A percentile compares a stretch with the other conserved stretches of the same genome.
phyloP scores from a whole-genome alignment of 2,329 filamentous ascomycete genomes.

The Exophiala dermatitidis region DNA sequence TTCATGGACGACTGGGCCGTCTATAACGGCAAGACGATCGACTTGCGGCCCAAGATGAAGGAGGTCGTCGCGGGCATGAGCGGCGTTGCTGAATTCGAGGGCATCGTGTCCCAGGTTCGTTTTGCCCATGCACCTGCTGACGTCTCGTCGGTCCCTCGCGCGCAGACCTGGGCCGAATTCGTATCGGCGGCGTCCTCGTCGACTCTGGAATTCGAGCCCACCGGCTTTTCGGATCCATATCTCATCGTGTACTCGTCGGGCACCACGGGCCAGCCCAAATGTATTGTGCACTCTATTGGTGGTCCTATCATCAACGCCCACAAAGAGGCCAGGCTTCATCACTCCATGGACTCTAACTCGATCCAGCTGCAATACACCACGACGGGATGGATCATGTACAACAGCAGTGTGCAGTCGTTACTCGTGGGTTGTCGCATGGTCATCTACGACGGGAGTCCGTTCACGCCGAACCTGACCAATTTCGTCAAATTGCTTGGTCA shows the following conservation, averaged over 20 bases:
- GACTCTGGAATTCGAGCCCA: conserved; percentile 32
- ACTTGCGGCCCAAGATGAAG: conserved; percentile 65
- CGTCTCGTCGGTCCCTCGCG: conserved; percentile 46
- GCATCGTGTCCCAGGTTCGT: conserved; percentile 59
- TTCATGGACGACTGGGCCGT: conserved; percentile 75
- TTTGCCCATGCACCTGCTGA: conserved; percentile 53
- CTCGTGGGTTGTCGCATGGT: conserved; percentile 55
- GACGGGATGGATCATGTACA: conserved; percentile 85
- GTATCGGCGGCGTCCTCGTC: conserved; percentile 28
- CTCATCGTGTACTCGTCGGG: conserved; percentile 71
- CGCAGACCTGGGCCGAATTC: conserved; percentile 39
- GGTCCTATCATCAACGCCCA: conserved; percentile 34
- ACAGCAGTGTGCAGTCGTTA: conserved; percentile 49
- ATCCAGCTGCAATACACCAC: conserved; percentile 56
- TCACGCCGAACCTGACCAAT: conserved; percentile 58
- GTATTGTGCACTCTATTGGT: conserved; percentile 65
- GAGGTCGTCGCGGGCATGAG: conserved; percentile 59
- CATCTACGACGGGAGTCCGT: conserved; percentile 78
- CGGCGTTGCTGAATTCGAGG: conserved; percentile 53
- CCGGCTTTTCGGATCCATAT: conserved; percentile 67
- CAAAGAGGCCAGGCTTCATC: conserved; percentile 56
- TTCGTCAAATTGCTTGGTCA: conserved; percentile 58
- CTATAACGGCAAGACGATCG: conserved; percentile 70
- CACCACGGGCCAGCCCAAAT: conserved; percentile 77
- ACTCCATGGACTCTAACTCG: conserved; percentile 39